Base-by-base conservation (phyloP, 331 rosid species). In the Cydonia oblonga region DNA sequence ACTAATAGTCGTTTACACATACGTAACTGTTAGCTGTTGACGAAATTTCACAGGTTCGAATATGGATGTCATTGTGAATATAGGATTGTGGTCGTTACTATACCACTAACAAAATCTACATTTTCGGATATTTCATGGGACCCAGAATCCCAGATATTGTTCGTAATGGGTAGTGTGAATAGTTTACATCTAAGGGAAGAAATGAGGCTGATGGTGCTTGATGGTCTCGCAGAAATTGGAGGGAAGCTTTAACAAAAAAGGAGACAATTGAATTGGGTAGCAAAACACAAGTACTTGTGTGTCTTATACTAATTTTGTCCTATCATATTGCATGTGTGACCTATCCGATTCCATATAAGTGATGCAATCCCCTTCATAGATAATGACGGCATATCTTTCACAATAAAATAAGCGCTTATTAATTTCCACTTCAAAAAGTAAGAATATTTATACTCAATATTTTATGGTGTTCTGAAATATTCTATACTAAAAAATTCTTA, bases 261-360 rank as follows among this genome's bases (percentile, higher is more conserved):
- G 7, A 23, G 61, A 18, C 28, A 64, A n/a, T 29, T 15, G 65
- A 49, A 29, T 49, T 49, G 54, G 20, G 54, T 6, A 49, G 58
- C 13, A 53, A 5, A 23, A 22, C n/a, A 33, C n/a, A 70, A 40
- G 44, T 33, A 22, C 61, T 28, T 19, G 51, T 14, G 13, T 15
- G 66, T 51, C 66, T 68, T 70, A 51, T 76, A 66, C 72, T 15
- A 44, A 76, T 46, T 84, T 73, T 80, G 88, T 71, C 68, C 12
- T 38, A 32, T 78, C 84, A 82, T 74, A 54, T 76, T 76, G 63
- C 64, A 66, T 57, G 86, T 67, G 81, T 87, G 86, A 85, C 80
- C 86, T 22, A 73, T 75, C 60, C 78, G 81, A 80, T 83, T 57
- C 83, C 85, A 56, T 2, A 28, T 74, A 83, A 76, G 74, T 74